Base-by-base conservation (phyloP, 306 rosid genomes). In the Vachellia collinsii region DNA sequence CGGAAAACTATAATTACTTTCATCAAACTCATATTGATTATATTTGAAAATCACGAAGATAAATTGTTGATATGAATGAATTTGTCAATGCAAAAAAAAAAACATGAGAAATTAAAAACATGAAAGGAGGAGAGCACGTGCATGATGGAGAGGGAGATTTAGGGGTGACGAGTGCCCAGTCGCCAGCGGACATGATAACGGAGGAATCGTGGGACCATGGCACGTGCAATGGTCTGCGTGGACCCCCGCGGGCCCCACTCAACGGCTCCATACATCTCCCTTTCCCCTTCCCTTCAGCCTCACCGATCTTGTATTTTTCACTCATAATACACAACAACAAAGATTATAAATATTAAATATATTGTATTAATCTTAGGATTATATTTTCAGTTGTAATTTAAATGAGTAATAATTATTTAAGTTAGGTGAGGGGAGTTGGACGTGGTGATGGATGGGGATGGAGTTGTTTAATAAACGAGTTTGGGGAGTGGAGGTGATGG, bases 211-310 rank as follows among this genome's bases (percentile, higher is more conserved):
- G 63, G 77, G 70, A 37, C 68, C 79, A 69, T 83, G 77, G 74
- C 80, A 79, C 77, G 83, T 83, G 80, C 48, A 54, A 66, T 11
- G 61, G 73, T 37, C 77, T 5, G 4, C 11, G 17, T 22, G 58
- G 73, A 8, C 70, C 69, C 69, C 74, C 68, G 53, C 1, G 11
- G 43, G 53, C 41, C 85, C 69, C 69, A 51, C 38, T 11, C 9
- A 20, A 74, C 25, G 64, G 62, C 54, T 13, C 51, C 8, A 59
- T 79, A 5, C 86, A 59, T 74, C 80, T 58, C 77, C 83, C 86
- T 7, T 64, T 9, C n/a, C 14, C 82, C 64, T 44, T 4, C 34
- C 10, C 63, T 0, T 7, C 7, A 3, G 7, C 3, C 22, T 3
- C 1, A 0, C 23, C 5, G 9, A 23, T 8, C 6, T 56, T 20